phyloP scores from a whole-genome alignment of 2,329 filamentous ascomycete genomes.

The Colletotrichum zoysiae region DNA sequence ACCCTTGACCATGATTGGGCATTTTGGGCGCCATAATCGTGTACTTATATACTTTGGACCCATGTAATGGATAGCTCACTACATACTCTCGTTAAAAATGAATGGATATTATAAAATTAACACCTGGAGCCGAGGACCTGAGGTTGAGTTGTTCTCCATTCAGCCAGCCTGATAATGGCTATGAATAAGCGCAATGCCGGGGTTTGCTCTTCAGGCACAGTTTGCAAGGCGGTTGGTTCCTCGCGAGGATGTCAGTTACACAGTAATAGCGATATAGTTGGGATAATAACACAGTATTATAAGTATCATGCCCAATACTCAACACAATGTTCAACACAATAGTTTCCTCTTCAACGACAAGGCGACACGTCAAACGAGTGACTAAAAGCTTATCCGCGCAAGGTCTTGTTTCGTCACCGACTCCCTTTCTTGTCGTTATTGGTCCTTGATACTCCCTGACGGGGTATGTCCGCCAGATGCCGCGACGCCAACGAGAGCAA shows the following conservation, averaged over 20 bases:
- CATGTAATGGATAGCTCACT: conserved; percentile 30
- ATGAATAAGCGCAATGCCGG: background rate
- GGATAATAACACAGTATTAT: too few relatives aligned
- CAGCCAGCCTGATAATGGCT: background rate
- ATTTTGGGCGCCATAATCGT: conserved; percentile 15
- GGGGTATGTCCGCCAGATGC: too few relatives aligned
- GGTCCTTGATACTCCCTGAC: too few relatives aligned
- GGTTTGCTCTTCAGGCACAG: background rate
- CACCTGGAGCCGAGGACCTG: background rate
- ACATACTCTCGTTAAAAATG: conserved; percentile 23
- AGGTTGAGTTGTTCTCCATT: accelerated
- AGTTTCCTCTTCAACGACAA: too few relatives aligned
- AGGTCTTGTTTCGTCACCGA: background rate
- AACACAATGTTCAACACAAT: too few relatives aligned
- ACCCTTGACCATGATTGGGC: conserved; percentile 11
- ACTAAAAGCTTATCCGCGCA: too few relatives aligned
- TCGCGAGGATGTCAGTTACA: too few relatives aligned
- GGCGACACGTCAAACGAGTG: too few relatives aligned
- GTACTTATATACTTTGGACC: conserved; percentile 29
- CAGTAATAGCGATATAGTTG: too few relatives aligned
- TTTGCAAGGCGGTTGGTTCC: too few relatives aligned
- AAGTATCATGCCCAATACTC: too few relatives aligned
- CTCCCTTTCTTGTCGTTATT: background rate
- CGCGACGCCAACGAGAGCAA: too few relatives aligned
- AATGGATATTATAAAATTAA: background rate